phyloP scores from a whole-genome alignment of 2,329 filamentous ascomycete genomes.

The Macroventuria anomochaeta region DNA sequence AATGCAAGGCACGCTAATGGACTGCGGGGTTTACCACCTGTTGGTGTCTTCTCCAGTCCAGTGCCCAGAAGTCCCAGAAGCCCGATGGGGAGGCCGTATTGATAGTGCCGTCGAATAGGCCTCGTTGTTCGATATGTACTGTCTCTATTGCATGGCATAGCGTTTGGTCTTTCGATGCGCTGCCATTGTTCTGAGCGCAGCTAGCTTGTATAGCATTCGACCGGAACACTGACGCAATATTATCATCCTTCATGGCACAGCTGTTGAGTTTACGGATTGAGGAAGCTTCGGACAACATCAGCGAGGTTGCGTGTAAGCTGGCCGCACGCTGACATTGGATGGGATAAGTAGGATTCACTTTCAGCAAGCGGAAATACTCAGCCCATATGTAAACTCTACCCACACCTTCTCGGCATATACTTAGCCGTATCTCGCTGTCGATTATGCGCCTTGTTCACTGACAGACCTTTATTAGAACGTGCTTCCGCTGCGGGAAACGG shows the following conservation, averaged over 20 bases:
- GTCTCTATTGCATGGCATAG: slow-evolving; percentile 16
- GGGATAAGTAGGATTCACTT: background rate
- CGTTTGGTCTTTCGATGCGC: background rate
- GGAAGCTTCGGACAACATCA: background rate
- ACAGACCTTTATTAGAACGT: slow-evolving; percentile 8
- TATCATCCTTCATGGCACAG: background rate
- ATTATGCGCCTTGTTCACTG: slow-evolving; percentile 3
- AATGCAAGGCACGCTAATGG: slow-evolving; percentile 14
- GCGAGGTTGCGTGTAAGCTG: background rate
- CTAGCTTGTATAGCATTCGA: background rate
- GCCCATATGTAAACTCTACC: background rate
- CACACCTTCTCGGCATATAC: slow-evolving; percentile 4
- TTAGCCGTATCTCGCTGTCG: slow-evolving; percentile 4
- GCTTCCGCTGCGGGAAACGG: background rate
- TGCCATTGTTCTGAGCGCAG: background rate
- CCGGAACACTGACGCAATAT: background rate
- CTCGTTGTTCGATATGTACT: background rate
- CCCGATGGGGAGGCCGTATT: slow-evolving; percentile 35
- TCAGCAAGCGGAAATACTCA: background rate
- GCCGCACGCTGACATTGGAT: background rate
- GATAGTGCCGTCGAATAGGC: background rate
- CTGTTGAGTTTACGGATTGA: background rate
- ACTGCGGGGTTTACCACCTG: slow-evolving; percentile 25
- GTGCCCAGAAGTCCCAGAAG: slow-evolving; percentile 28
- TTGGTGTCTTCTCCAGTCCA: slow-evolving; percentile 35